Base-by-base conservation (phyloP, 164 flowering plant genomes). In the Stephania cephalantha region DNA sequence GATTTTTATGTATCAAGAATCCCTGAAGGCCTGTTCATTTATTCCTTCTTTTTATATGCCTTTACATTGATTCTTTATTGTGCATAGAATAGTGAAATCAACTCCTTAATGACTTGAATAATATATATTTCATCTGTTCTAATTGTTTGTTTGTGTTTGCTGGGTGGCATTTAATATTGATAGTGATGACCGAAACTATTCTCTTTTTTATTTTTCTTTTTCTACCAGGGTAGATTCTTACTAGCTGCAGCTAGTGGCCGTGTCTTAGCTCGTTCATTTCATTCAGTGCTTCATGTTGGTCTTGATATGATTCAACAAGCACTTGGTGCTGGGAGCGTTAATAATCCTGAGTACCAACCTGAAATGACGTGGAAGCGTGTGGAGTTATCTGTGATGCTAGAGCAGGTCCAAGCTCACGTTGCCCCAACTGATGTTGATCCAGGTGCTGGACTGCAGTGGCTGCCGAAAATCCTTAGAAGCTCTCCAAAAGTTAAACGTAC, bases 361-460 rank as follows among this genome's bases (percentile, higher is more conserved):
- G 91, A 94, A 84, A 87, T 96, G 98, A 90, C 95, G 44, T 96
- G 97, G 97, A 96, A 87, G 72, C 97, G 97, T 71, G 90, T 83
- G 85, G 99, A 96, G 83, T 83, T 89, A 20, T 91, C 97, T 76
- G 98, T 89, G 71, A 96, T 96, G 98, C 81, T 96, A 87, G 95
- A 96, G 88, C 94, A 91, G 78, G 99, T 96, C 52, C 99, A 96
- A 85, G 99, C 99, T 80, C 99, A 96, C 89, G 99, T 96, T 80
- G 99, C 99, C 73, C 99, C 99, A 25, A 96, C 99, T 68, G 99
- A 96, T 89, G 99, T 96, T 80, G 99, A 96, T 84, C 99, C 98
- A 76, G 99, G 98, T 72, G 99, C 99, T 74, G 99, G 99, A 73
- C 74, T 94, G 71, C 99, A 96, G 80, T 96, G 99, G 99, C 94